Base-by-base conservation (phyloP, 331 rosid genomes). In the Spiraea crenata region DNA sequence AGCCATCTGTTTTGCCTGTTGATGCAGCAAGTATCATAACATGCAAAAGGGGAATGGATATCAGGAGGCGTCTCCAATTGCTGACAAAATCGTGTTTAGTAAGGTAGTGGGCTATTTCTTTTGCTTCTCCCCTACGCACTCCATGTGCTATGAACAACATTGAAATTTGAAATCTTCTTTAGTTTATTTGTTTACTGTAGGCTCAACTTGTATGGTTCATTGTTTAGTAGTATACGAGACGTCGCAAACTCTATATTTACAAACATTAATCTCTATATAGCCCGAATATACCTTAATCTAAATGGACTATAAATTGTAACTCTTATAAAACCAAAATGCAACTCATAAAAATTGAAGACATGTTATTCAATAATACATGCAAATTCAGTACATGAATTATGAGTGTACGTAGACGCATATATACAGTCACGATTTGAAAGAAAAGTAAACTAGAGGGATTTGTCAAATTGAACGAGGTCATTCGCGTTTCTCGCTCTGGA, bases 51-150 rank as follows among this genome's bases (percentile, higher is more conserved):
- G 97, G 76, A 16, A 6, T 25, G 77, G 68, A 44, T 93, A 87
- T 70, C 79, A 0, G 1, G 83, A 75, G 57, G 99, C 97, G 45
- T 74, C 96, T 85, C 97, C 95, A 51, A 34, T 95, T 69, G 57
- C 62, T 80, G 99, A 95, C 85, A 89, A 44, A 85, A 13, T 95
- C 74, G 99, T 95, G 70, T 95, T 95, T 76, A 81, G 73, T 45
- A 88, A 95, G 99, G 99, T 95, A 45, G 75, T 65, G 77, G 52
- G 49, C 38, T 39, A 63, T 58, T 10, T 69, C 62, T 57, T n/a
- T 73, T 57, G 16, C 63, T 56, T 69, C 63, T 38, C 8, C 51
- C 7, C 17, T 49, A 11, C n/a, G 14, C 42, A 25, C 57, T 71
- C 48, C 4, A 71, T 46, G 15, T 57, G 57, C 46, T 10, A 44